Evolutionary conservation across 306 rosid genomes (phyloP).

Genomic region (Trifolium fragiferum): DNA sequence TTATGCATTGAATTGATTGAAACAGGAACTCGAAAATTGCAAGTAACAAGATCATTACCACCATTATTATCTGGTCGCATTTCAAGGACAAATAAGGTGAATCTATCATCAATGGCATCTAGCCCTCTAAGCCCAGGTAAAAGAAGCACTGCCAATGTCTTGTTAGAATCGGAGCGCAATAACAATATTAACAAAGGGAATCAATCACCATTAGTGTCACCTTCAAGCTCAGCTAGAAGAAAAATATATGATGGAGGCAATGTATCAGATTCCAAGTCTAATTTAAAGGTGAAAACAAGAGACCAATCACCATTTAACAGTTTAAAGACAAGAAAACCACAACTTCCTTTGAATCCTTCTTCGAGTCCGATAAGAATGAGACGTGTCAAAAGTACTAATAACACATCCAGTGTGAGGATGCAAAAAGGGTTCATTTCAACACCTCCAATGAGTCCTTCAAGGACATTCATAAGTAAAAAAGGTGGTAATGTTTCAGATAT

Average conservation of each 20-base stretch:
- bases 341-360: background rate
- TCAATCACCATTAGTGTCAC: constrained; percentile 10
- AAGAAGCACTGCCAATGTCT: constrained; percentile 41
- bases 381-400: constrained; percentile 1
- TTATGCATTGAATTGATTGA: constrained; percentile 32
- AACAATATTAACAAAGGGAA: constrained; percentile 34
- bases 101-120: constrained; percentile 28
- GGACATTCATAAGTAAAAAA: constrained; percentile 17
- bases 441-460: constrained; percentile 32
- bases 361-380: constrained; percentile 25
- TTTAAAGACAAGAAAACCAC: constrained; percentile 33
- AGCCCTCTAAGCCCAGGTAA: constrained; percentile 48
- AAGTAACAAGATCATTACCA: constrained; percentile 42
- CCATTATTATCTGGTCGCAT: constrained; percentile 39
- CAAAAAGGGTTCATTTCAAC: constrained; percentile 25
- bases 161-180: constrained; percentile 46
- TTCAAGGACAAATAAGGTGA: constrained; percentile 45
- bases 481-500: constrained; percentile 28
- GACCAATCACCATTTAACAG: constrained; percentile 16
- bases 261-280: constrained; percentile 31
- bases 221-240: constrained; percentile 37
- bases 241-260: background rate
- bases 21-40: constrained; percentile 45
- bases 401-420: constrained; percentile 6
- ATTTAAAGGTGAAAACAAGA: constrained; percentile 24